These are phyloP conservation scores for Musa itinerans DNA, from an alignment of 176 grass and related monocot species.

Conservation along the genomic window DNA sequence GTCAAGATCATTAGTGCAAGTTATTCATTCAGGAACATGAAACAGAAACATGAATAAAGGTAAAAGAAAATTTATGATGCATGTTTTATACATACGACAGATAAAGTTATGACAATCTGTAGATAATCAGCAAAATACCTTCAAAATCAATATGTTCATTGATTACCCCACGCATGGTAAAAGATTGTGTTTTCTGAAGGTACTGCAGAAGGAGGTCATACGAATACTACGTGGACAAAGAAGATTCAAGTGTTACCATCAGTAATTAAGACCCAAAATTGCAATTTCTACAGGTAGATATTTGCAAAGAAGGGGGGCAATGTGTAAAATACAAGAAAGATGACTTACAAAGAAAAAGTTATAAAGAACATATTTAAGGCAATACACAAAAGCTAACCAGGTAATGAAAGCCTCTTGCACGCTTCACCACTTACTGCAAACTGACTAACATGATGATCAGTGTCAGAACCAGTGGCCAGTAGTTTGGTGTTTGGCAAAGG, in stretches of 20 bases:
- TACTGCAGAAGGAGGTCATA: constrained; percentile 87
- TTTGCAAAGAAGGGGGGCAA: constrained; percentile 10
- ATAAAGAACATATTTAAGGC: background rate
- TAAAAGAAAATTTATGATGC: background rate
- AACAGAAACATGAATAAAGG: background rate
- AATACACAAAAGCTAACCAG: background rate
- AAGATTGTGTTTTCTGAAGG: constrained; percentile 84
- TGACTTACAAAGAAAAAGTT: background rate
- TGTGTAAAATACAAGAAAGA: background rate
- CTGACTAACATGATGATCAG: constrained; percentile 2
- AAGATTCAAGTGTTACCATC: constrained; percentile 8
- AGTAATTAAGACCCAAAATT: background rate
- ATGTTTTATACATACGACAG: background rate
- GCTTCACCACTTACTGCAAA: background rate
- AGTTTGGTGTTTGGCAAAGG: background rate
- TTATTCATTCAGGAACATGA: background rate
- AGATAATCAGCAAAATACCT: constrained; percentile 32
- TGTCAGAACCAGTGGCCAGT: background rate
- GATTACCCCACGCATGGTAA: constrained; percentile 74
- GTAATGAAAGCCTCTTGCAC: background rate
- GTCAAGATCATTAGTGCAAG: constrained; percentile 35
- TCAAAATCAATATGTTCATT: constrained; percentile 89
- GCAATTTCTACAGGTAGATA: background rate
- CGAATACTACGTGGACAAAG: constrained; percentile 64
- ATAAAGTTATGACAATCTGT: background rate